Conservation (phyloP, 2,329 filamentous ascomycete genomes). For the Exophiala bonariae region DNA sequence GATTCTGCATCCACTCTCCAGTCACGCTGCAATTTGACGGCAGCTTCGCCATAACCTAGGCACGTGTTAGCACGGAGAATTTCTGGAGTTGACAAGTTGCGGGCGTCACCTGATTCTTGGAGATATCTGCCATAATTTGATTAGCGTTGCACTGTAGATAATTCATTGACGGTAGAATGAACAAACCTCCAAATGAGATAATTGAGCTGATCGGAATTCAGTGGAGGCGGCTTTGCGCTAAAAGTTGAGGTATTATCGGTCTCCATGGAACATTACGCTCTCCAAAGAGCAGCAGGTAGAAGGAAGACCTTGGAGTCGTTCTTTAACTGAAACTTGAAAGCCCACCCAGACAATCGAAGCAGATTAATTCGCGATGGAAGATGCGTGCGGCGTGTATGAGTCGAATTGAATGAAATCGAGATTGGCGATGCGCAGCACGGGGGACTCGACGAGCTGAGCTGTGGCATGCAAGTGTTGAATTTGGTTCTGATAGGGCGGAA, state of each 20-base stretch:
- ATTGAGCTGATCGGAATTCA: conserved; percentile 65
- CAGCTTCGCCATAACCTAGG: conserved; percentile 58
- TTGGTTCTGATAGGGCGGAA: too few relatives aligned
- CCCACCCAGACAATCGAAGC: conserved; percentile 2
- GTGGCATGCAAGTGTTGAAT: too few relatives aligned
- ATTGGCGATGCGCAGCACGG: too few relatives aligned
- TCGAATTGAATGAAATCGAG: too few relatives aligned
- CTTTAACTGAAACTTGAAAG: too few relatives aligned
- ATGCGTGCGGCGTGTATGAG: too few relatives aligned
- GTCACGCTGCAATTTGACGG: conserved; percentile 60
- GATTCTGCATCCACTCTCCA: conserved; percentile 63
- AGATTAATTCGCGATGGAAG: too few relatives aligned
- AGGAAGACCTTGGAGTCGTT: too few relatives aligned
- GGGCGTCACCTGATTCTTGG: conserved; percentile 52
- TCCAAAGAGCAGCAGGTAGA: conserved; percentile 1
- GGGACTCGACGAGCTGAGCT: too few relatives aligned
- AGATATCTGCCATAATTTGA: conserved; percentile 45
- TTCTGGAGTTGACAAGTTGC: conserved; percentile 21
- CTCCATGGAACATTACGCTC: conserved; percentile 30
- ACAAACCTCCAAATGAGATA: conserved; percentile 68
- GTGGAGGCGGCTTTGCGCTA: conserved; percentile 36
- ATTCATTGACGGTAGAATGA: not conserved
- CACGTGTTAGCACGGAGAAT: conserved; percentile 22
- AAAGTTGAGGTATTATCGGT: conserved; percentile 25
- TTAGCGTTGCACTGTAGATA: conserved; percentile 13